Evolutionary conservation across 257 asterid species (phyloP).

Genomic region (Galeopsis tetrahit): DNA sequence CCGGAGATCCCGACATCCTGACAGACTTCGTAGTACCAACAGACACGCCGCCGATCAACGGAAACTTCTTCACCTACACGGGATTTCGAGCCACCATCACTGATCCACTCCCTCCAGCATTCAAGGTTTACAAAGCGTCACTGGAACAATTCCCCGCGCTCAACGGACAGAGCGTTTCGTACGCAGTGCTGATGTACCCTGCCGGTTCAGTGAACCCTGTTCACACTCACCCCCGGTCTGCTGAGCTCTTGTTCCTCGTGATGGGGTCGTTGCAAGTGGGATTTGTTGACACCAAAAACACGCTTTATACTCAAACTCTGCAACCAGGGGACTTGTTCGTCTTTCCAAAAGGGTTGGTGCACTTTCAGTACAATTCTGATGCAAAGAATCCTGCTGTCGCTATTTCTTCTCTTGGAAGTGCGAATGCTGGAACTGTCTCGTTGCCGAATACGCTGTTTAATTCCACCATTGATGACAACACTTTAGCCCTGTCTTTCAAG

Average conservation of each 20-base stretch:
- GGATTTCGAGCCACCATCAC: conserved; percentile 44
- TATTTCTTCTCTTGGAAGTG: conserved; percentile 59
- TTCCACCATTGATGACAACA: conserved; percentile 44
- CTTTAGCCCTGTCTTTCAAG: conserved; percentile 55
- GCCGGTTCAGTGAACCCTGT: conserved; percentile 55
- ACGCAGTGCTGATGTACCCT: conserved; percentile 56
- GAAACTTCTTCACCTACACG: conserved; percentile 57
- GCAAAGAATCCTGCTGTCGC: conserved; percentile 42
- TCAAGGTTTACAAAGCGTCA: conserved; percentile 47
- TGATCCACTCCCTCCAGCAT: conserved; percentile 43
- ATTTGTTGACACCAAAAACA: conserved; percentile 55
- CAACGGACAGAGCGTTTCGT: conserved; percentile 56
- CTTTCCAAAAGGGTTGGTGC: conserved; percentile 58
- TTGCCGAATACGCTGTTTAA: conserved; percentile 49
- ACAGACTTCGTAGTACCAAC: conserved; percentile 49
- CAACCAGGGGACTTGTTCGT: conserved; percentile 52
- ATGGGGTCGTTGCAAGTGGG: conserved; percentile 58
- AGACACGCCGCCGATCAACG: conserved; percentile 32
- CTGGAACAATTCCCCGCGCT: conserved; percentile 56
- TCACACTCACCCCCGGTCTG: conserved; percentile 63
- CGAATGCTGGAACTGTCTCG: conserved; percentile 57
- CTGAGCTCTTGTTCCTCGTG: conserved; percentile 58
- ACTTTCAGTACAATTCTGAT: conserved; percentile 59
- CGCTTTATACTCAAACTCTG: conserved; percentile 47
- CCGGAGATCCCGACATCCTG: conserved; percentile 62